phyloP scores from a whole-genome alignment of 1,284 basidiomycete genomes.

The Termitomyces sp. region DNA sequence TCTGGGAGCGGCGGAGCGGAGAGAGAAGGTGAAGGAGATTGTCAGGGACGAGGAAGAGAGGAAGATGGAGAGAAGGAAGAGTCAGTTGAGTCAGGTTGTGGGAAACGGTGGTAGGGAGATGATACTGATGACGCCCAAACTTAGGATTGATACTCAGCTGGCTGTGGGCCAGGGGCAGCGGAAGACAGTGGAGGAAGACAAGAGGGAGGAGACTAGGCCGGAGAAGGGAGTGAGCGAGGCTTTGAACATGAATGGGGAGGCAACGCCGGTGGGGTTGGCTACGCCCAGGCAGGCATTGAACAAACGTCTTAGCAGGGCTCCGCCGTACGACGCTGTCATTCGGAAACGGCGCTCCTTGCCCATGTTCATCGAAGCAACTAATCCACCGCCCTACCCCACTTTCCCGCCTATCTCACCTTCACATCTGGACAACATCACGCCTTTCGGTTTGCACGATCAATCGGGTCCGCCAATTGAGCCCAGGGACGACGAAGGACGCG shows the following conservation, averaged over 20 bases:
- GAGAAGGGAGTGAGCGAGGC: background rate
- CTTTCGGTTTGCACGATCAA: background rate
- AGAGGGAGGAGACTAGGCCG: background rate
- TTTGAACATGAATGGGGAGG: background rate
- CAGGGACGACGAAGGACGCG: constrained; percentile 65
- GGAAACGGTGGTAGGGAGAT: background rate
- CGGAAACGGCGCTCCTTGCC: constrained; percentile 52
- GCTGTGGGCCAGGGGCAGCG: background rate
- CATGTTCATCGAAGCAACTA: constrained; percentile 38
- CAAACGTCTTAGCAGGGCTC: constrained; percentile 24
- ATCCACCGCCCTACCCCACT: constrained; percentile 48
- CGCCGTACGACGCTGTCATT: constrained; percentile 26
- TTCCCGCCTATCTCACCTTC: constrained; percentile 26
- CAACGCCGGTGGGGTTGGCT: background rate
- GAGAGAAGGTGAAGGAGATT: constrained; percentile 27
- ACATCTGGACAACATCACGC: constrained; percentile 3
- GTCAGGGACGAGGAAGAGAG: constrained; percentile 26
- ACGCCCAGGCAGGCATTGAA: background rate
- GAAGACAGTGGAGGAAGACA: background rate
- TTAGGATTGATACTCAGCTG: background rate
- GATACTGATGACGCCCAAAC: background rate
- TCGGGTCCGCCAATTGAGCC: constrained; percentile 20
- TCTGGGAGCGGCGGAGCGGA: constrained; percentile 28
- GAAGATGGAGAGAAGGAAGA: constrained; percentile 22
- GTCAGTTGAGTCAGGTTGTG: constrained; percentile 1